Base-by-base conservation (phyloP, 768 basidiomycete genomes). In the Trametes punicea region DNA sequence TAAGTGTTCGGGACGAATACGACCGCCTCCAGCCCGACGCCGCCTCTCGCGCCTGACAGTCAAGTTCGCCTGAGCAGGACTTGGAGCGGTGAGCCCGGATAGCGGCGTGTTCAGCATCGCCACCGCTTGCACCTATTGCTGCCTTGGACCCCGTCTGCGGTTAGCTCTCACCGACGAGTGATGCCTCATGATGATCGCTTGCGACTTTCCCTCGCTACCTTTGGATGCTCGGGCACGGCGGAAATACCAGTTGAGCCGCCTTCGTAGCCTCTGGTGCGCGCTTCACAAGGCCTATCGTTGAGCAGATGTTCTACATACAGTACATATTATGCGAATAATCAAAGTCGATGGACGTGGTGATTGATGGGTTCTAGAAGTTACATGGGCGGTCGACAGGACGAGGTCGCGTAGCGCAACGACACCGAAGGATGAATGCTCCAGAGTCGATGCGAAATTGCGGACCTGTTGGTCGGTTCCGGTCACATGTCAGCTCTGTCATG, bases 311-410 rank as follows among this genome's bases (percentile, higher is more conserved):
- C 45, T 52, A 58, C 51, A 48, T 52, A 52, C n/a, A n/a, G n/a
- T n/a, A n/a, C 56, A 51, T 46, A 40, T 46, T 36, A 57, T 58
- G 57, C 51, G 38, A 58, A 58, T 58, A 34, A 49, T 45, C 21
- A 46, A 8, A 36, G 57, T 53, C 46, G 51, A 42, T 53, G 51
- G 42, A 38, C 49, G 51, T 38, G 29, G 39, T 51, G 50, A n/a
- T 34, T 26, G 29, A 40, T 48, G 51, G 30, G 46, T 36, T 58
- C 57, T 58, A 58, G 25, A 58, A 49, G 57, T 38, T 58, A 58
- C 57, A 58, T 58, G 30, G 46, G 29, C 36, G 30, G 45, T 46
- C 42, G 13, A 45, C 20, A 30, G 36, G 46, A 58, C 51, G 49
- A 23, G n/a, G 51, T 34, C 23, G 34, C 6, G 31, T 25, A 39